Conservation (phyloP, 2,329 filamentous ascomycete genomes). For the Alternaria triticina region DNA sequence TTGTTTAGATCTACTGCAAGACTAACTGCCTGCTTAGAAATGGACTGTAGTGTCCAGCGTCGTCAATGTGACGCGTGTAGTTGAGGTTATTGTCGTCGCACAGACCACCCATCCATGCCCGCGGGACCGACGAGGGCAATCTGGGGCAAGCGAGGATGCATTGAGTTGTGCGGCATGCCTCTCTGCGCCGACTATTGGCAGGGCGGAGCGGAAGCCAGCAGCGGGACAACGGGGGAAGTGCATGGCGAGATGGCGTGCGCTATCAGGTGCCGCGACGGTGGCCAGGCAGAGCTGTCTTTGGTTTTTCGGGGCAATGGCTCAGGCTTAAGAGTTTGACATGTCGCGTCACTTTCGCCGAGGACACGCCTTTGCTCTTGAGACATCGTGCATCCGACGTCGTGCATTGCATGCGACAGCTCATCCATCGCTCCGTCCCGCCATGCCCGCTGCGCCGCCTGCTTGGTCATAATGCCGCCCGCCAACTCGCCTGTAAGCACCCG, state of each 20-base stretch:
- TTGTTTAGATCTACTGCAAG: neutral
- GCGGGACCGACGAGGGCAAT: neutral
- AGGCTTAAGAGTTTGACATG: neutral
- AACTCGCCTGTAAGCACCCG: slow-evolving; percentile 37
- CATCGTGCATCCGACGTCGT: slow-evolving; percentile 1
- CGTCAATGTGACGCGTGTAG: neutral
- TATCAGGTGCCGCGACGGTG: neutral
- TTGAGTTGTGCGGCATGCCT: slow-evolving; percentile 12
- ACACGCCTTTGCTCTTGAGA: slow-evolving; percentile 9
- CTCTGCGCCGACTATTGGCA: slow-evolving; percentile 4
- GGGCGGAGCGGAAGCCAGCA: slow-evolving; percentile 10
- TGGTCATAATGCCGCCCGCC: slow-evolving; percentile 43
- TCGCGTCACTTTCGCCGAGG: slow-evolving; percentile 5
- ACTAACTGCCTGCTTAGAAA: neutral
- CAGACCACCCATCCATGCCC: neutral
- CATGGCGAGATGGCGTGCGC: neutral
- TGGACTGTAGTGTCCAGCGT: neutral
- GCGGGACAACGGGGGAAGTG: slow-evolving; percentile 3
- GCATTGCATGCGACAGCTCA: slow-evolving; percentile 9
- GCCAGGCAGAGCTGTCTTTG: slow-evolving; percentile 4
- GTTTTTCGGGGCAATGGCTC: slow-evolving; percentile 1
- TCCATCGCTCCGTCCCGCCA: slow-evolving; percentile 13
- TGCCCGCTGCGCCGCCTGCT: slow-evolving; percentile 22
- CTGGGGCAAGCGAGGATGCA: slow-evolving; percentile 11
- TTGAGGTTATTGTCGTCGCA: neutral